These are phyloP conservation scores for Immersiella caudata DNA, from an alignment of 495 filamentous ascomycete genomes.

Conservation along the genomic window DNA sequence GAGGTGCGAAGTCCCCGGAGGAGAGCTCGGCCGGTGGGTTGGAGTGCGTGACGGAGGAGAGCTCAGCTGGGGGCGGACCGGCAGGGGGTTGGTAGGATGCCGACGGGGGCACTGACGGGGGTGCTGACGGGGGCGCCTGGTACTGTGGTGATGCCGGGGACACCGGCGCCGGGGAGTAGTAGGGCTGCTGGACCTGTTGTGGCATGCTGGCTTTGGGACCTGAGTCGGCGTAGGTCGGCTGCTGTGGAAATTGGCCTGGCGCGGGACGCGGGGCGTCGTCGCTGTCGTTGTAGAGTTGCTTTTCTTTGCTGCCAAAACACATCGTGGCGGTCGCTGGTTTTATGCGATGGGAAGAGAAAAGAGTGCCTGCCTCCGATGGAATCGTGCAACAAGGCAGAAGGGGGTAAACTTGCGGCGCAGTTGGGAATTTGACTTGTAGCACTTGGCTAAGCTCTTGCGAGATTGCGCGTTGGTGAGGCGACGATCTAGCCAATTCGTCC, in stretches of 20 bases:
- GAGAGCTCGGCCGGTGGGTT: slow-evolving; percentile 10
- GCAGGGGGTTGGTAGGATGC: slow-evolving; percentile 21
- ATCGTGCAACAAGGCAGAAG: neutral
- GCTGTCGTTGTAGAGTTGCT: slow-evolving; percentile 34
- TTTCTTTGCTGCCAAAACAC: slow-evolving; percentile 51
- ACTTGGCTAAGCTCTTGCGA: neutral
- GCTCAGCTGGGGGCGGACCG: slow-evolving; percentile 4
- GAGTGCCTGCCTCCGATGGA: neutral
- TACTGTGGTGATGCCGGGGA: slow-evolving; percentile 6
- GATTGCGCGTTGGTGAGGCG: neutral
- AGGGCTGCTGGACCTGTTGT: slow-evolving; percentile 8
- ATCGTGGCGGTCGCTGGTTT: slow-evolving; percentile 28
- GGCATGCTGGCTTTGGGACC: slow-evolving; percentile 23
- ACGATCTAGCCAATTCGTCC: neutral
- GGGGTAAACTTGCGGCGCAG: neutral
- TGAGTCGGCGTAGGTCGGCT: slow-evolving; percentile 30
- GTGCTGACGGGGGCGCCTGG: slow-evolving; percentile 20
- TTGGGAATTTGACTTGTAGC: neutral
- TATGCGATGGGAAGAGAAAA: neutral
- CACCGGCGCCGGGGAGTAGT: neutral
- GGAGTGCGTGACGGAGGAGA: slow-evolving; percentile 14
- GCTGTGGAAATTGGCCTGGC: slow-evolving; percentile 29
- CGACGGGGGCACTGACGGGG: slow-evolving; percentile 19
- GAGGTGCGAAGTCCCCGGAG: slow-evolving; percentile 27
- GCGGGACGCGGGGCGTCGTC: slow-evolving; percentile 31